Conservation (phyloP, 306 rosid genomes). For the Quercus bicolor region DNA sequence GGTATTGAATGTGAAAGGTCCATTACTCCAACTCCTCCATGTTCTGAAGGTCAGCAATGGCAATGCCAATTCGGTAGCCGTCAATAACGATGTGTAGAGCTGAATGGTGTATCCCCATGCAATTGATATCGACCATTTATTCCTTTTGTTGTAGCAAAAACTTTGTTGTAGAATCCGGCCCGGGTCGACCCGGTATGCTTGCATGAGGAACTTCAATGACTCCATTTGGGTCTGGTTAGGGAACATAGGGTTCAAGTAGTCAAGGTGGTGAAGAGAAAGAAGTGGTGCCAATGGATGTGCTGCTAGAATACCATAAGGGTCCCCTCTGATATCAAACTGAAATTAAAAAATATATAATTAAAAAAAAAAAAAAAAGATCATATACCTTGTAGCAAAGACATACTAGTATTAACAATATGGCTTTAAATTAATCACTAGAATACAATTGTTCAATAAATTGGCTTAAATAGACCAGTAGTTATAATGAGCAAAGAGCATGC, state of each 20-base stretch:
- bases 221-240: conserved; percentile 48
- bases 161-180: conserved; percentile 69
- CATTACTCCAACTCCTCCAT: conserved; percentile 68
- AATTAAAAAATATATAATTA: too few relatives aligned
- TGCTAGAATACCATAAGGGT: conserved; percentile 71
- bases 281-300: conserved; percentile 88
- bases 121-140: conserved; percentile 68
- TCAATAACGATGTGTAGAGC: conserved; percentile 50
- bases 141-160: conserved; percentile 56
- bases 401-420: not conserved
- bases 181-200: conserved; percentile 61
- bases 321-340: conserved; percentile 81
- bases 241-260: conserved; percentile 47
- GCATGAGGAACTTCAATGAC: conserved; percentile 47
- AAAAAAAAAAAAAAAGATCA: conserved; percentile 1
- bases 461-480: too few relatives aligned
- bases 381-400: not conserved
- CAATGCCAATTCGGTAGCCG: conserved; percentile 48
- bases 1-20: conserved; percentile 87
- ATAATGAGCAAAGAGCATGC: too few relatives aligned
- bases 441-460: not conserved
- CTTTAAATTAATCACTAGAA: not conserved
- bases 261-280: conserved; percentile 89
- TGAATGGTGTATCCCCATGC: conserved; percentile 92
- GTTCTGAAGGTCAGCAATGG: conserved; percentile 78